Conservation (phyloP, 2,329 filamentous ascomycete species). For the Sarocladium brachiariae region DNA sequence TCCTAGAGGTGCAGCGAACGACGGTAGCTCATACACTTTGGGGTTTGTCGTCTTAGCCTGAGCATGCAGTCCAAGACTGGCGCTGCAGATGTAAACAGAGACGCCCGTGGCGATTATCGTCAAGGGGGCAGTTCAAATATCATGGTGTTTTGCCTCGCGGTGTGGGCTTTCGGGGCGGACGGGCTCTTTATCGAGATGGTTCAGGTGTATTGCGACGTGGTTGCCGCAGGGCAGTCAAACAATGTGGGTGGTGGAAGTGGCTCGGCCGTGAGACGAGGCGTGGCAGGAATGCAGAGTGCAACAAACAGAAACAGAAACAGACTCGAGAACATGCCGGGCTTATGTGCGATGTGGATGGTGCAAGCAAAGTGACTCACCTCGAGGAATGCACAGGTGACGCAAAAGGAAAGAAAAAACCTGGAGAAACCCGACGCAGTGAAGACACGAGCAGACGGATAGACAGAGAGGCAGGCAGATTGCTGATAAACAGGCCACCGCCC, state of each 20-base stretch:
- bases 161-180: not conserved
- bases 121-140: not conserved
- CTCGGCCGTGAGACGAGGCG: not conserved
- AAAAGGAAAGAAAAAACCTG: conserved; percentile 9
- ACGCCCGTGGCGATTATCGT: not conserved
- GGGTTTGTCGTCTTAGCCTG: not conserved
- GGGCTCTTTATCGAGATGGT: not conserved
- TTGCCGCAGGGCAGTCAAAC: conserved; percentile 1
- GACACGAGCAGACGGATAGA: not conserved
- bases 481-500: not conserved
- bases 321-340: conserved; percentile 3
- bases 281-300: conserved; percentile 7
- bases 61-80: not conserved
- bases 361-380: conserved; percentile 4
- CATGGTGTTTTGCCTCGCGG: not conserved
- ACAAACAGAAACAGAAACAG: conserved; percentile 9
- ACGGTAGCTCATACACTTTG: not conserved
- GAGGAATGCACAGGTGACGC: conserved; percentile 9
- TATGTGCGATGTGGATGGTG: not conserved
- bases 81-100: not conserved
- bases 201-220: not conserved
- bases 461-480: not conserved
- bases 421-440: conserved; percentile 6
- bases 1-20: not conserved
- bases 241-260: not conserved